Evolutionary conservation across 2,329 filamentous ascomycete genomes (phyloP), one percentile per base, ranked within the genome.

Genomic region (Xylariomycetidae sp.): DNA sequence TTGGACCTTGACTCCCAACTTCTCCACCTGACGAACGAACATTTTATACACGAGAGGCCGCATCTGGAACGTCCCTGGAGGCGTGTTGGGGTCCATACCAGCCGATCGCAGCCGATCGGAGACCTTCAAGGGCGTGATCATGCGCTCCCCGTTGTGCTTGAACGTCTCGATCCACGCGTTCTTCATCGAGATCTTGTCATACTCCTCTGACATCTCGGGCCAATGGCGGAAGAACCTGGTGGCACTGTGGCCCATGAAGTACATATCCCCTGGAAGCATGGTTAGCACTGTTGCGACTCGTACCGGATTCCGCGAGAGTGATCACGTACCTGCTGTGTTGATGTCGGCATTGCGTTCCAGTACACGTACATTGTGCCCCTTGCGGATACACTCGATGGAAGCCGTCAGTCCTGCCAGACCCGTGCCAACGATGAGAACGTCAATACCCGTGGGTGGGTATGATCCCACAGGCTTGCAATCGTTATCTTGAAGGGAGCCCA

Each of bases 351-450:
- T 67, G 15, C 65, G 59, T 35, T 72, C 68, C 8, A 74, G 56
- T 15, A 73, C 55, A 4, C 58, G 52, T 37, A 61, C 73, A 9
- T 59, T 63, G 48, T 79, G 75, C 6, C 75, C 76, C 52, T 79
- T 75, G 14, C 72, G 66, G 29, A 68, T 57, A 46, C 73, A 76
- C 58, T 79, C 75, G 36, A 79, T 74, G 14, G 74, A 71, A 9
- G 74, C 72, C 7, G 74, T 75, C 19, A 79, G 59, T 14, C 76
- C 76, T 27, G 72, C 76, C 33, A 80, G 74, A 6, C 76, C 76
- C 43, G 63, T 65, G 10, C 72, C 72, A 5, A 75, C 67, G 30
- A 75, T 65, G 19, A 74, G 54, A 19, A 74, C 64, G 24, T 63
- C 60, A 42, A 73, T 67, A 28, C 64, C 63, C 7, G 61, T 59